Conservation (phyloP, 257 asterid genomes). For the Nicotiana noctiflora region DNA sequence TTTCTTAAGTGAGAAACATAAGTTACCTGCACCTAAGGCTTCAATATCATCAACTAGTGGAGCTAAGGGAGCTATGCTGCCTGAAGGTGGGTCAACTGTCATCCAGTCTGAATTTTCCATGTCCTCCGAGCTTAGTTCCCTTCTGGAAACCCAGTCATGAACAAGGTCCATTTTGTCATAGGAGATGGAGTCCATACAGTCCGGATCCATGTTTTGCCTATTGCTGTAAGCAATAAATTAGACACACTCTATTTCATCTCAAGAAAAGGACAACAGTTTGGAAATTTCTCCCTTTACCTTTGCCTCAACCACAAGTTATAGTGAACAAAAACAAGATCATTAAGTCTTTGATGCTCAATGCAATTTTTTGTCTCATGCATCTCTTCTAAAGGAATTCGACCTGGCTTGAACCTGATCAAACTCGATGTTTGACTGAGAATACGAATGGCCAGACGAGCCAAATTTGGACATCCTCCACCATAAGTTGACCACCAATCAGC, state of each 20-base stretch:
- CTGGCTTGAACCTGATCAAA: conserved; percentile 49
- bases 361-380: conserved; percentile 62
- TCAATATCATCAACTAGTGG: conserved; percentile 58
- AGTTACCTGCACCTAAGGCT: conserved; percentile 76
- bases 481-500: conserved; percentile 97
- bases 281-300: conserved; percentile 37
- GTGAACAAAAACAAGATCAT: conserved; percentile 67
- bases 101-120: conserved; percentile 58
- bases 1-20: conserved; percentile 3
- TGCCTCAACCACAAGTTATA: conserved; percentile 73
- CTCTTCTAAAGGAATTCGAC: conserved; percentile 40
- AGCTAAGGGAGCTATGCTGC: conserved; percentile 45
- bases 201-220: conserved; percentile 37
- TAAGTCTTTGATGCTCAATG: conserved; percentile 79
- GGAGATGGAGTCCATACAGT: conserved; percentile 55
- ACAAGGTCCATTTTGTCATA: conserved; percentile 46
- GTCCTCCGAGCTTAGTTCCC: conserved; percentile 39
- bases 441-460: conserved; percentile 78
- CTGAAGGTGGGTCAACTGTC: conserved; percentile 72
- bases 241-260: conserved; percentile 1
- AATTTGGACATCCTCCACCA: conserved; percentile 90
- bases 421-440: conserved; percentile 92
- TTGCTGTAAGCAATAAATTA: conserved; percentile 28
- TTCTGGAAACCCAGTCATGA: conserved; percentile 70
- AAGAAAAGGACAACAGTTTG: background rate